Evolutionary conservation across 1,139 yeast genomes (phyloP), one percentile per base, ranked within the genome.

Genomic region (Pichia sp.): DNA sequence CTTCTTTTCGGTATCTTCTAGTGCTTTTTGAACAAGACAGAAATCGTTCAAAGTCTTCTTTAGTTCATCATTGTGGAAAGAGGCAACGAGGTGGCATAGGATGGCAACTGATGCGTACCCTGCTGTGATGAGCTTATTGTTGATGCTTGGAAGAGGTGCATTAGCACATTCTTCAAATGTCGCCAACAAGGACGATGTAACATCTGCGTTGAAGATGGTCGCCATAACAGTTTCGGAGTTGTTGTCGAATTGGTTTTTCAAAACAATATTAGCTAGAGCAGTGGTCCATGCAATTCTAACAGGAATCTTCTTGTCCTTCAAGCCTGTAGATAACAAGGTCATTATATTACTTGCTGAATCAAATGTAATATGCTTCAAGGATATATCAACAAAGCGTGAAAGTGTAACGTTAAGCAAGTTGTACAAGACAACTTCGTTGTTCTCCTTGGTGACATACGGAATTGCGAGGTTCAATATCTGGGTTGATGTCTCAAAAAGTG

Each of bases 221-320:
- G 12, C 11, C 21, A 32, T 35, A 21, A 30, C 32, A 3, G 16
- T 21, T 19, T 22, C 19, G 4, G 23, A 5, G 23, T 8, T 11
- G 10, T 25, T 14, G 9, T 15, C 11, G 11, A 35, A 44, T 3
- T 53, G 39, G 5, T 47, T 31, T 5, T 55, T 49, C 9, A 43
- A 33, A 2, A 60, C 32, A 6, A 51, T 49, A 5, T 59, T 51
- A 12, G 74, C 81, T 22, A 78, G 53, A 7, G 74, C 63, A 24
- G 67, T 55, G 35, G 72, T 68, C 97, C 97, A 91, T 18, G 75
- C 62, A 49, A 73, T 75, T 47, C 80, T 72, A 26, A 84, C 57
- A 25, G 70, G 72, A 10, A 69, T 59, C 46, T 83, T 83, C 48
- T 82, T 70, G 25, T 84, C 91, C 12, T 60, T 52, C 13, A 87